phyloP scores from a whole-genome alignment of 2,329 filamentous ascomycete genomes.

The Diaporthe humulicola region DNA sequence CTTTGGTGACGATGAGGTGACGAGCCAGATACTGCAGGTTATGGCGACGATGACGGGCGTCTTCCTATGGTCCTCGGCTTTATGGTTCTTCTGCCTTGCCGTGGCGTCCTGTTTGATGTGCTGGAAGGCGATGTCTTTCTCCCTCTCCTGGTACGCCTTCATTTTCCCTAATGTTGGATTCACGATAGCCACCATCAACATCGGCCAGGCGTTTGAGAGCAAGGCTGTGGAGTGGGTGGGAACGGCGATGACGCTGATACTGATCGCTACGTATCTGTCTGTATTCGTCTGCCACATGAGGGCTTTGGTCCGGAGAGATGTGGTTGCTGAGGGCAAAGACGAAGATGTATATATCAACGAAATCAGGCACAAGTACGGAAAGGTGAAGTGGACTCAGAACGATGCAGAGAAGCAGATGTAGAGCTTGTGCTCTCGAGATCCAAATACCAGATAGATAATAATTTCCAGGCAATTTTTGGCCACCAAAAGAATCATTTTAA shows the following conservation, averaged over 20 bases:
- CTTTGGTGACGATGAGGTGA: conserved; percentile 35
- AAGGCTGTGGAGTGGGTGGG: conserved; percentile 41
- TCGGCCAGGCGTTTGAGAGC: conserved; percentile 40
- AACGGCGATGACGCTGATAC: conserved; percentile 39
- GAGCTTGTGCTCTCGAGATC: neutral
- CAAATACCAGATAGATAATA: neutral
- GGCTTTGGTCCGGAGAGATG: neutral
- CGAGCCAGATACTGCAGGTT: conserved; percentile 34
- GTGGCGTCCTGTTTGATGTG: neutral
- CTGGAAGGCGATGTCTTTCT: conserved; percentile 41
- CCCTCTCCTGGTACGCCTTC: conserved; percentile 42
- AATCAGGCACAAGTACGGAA: conserved; percentile 12
- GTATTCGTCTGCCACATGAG: neutral
- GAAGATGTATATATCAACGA: conserved; percentile 12
- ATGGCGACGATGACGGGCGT: conserved; percentile 37
- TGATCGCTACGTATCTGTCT: conserved; percentile 13
- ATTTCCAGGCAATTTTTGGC: accelerated
- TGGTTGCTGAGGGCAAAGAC: conserved; percentile 16
- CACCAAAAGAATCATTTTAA: neutral
- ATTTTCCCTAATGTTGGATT: conserved; percentile 44
- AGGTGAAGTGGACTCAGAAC: neutral
- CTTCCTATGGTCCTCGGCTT: conserved; percentile 3
- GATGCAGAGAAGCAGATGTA: conserved; percentile 8
- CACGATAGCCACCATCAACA: conserved; percentile 41
- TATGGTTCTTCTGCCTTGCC: conserved; percentile 15